Base-by-base conservation (phyloP, 2,329 filamentous ascomycete genomes). In the Paramyrothecium roridum region DNA sequence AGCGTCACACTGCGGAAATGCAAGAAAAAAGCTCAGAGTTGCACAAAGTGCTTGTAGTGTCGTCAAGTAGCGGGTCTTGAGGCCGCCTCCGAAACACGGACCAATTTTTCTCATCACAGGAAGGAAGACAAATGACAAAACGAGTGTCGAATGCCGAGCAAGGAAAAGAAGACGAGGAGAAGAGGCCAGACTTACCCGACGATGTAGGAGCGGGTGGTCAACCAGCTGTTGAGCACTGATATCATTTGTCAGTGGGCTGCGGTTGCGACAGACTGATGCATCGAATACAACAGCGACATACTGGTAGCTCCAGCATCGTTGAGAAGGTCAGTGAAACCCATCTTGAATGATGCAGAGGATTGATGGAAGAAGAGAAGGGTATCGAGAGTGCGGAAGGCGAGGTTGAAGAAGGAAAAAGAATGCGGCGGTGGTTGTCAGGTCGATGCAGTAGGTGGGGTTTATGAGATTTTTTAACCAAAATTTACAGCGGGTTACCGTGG, bases 81-180 rank as follows among this genome's bases (percentile, higher is more conserved):
- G 83, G 85, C 88, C 87, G 86, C 88, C 73, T 93, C 89, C 84
- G 90, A 86, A 93, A 95, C 90, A 93, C 89, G 90, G 90, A 93
- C 90, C 89, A 93, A 93, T 87, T 81, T 81, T 82, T 89, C 82
- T 93, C 90, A 92, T 93, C 89, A 74, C 63, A 56, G 55, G n/a
- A 64, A 54, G 54, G 57, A 47, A 53, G 26, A 10, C 26, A 30
- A 30, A 30, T 6, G 26, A 30, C 26, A 30, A 30, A 30, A 6
- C 26, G 26, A 30, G 26, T 4, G 10, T 30, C 26, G 26, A 30
- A 30, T 30, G 26, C 52, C 50, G 17, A 57, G 48, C n/a, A 20
- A 13, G 34, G 37, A 19, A 51, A 53, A 10, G 20, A 3, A 47
- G 37, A 11, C 34, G 48, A 56, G 21, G 51, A 21, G 45, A 49